Evolutionary conservation across 768 basidiomycete species (phyloP).

Genomic region (Rhizopogon rudus): DNA sequence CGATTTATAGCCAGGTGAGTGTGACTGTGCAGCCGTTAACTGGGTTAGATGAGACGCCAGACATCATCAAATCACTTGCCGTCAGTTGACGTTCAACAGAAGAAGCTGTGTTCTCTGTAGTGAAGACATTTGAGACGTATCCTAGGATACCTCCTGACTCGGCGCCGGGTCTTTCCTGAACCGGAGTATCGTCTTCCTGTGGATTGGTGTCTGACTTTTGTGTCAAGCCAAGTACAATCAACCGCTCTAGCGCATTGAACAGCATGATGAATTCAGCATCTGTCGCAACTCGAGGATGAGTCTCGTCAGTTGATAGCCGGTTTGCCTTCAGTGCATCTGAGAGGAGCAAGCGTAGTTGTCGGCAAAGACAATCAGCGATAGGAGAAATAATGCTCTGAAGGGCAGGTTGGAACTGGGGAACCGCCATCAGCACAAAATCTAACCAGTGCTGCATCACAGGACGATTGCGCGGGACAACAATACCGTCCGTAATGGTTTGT

Average conservation of each 20-base stretch:
- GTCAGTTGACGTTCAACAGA: constrained; percentile 50
- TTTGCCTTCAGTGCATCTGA: constrained; percentile 48
- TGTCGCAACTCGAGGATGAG: constrained; percentile 48
- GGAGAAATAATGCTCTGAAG: constrained; percentile 65
- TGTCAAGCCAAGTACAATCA: constrained; percentile 69
- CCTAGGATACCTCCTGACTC: constrained; percentile 74
- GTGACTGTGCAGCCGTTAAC: constrained; percentile 34
- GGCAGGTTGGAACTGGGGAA: constrained; percentile 77
- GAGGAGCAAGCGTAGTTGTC: constrained; percentile 56
- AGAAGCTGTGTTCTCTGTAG: constrained; percentile 53
- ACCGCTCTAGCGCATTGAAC: constrained; percentile 76
- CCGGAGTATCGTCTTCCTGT: constrained; percentile 51
- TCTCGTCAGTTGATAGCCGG: constrained; percentile 31
- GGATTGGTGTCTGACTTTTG: constrained; percentile 45
- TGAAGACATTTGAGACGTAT: constrained; percentile 89
- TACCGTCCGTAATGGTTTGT: constrained; percentile 78
- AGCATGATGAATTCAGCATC: constrained; percentile 85
- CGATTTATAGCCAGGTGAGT: constrained; percentile 70
- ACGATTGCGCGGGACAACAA: constrained; percentile 62
- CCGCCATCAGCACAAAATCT: constrained; percentile 89
- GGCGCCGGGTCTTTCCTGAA: constrained; percentile 45
- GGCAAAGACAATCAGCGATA: constrained; percentile 74
- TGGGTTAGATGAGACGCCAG: not conserved
- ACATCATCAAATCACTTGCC: constrained; percentile 33
- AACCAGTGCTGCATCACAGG: constrained; percentile 93